These are phyloP conservation scores for Candida ipomoeae DNA, from an alignment of 805 yeast species.

Conservation along the genomic window DNA sequence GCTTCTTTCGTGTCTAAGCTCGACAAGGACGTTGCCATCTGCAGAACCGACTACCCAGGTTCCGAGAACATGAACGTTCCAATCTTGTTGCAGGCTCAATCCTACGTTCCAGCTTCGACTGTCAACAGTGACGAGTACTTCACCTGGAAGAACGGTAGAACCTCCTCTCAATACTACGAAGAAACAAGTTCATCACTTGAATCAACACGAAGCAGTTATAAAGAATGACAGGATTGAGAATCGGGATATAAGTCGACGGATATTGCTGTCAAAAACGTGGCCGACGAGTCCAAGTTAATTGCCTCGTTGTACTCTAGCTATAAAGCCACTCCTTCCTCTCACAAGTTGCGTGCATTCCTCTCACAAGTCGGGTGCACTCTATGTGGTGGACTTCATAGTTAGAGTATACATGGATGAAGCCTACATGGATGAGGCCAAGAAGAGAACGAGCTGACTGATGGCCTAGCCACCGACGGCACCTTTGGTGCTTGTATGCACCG, in stretches of 20 bases:
- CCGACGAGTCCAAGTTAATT: conserved; percentile 52
- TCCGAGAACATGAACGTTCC: conserved; percentile 78
- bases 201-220: too few relatives aligned
- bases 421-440: conserved; percentile 71
- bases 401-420: too few relatives aligned
- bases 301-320: conserved; percentile 60
- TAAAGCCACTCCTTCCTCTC: conserved; percentile 64
- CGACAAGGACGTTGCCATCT: conserved; percentile 53
- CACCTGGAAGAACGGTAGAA: conserved; percentile 57
- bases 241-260: conserved; percentile 78
- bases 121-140: conserved; percentile 52
- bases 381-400: conserved; percentile 88
- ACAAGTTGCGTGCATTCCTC: too few relatives aligned
- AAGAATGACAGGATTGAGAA: too few relatives aligned
- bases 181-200: too few relatives aligned
- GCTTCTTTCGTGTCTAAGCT: conserved; percentile 54
- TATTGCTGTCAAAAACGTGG: conserved; percentile 66
- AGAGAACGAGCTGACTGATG: conserved; percentile 44
- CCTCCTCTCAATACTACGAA: conserved; percentile 74
- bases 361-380: conserved; percentile 87
- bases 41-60: conserved; percentile 81
- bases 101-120: conserved; percentile 45
- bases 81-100: conserved; percentile 56
- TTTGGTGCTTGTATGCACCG: conserved; percentile 68
- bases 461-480: conserved; percentile 61